Base-by-base conservation (phyloP, 139 green algal genomes). In the Parachlorella kessleri region DNA sequence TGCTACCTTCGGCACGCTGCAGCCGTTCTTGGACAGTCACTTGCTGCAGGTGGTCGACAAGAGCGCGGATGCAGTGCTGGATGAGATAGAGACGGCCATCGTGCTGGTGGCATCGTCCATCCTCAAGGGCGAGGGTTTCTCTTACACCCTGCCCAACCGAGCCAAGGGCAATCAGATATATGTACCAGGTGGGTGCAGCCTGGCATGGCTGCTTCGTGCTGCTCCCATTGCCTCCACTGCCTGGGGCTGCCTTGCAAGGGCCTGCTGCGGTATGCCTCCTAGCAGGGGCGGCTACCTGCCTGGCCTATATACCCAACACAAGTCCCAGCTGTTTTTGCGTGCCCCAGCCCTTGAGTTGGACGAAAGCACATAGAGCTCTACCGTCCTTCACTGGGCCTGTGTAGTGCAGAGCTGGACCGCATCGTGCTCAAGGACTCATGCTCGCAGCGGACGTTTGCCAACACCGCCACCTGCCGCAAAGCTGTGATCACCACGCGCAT, bases 401-500 rank as follows among this genome's bases (percentile, higher is more conserved):
- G 1, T 7, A 33, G 21, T 66, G 73, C 82, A 40, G 92, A 98
- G 79, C 90, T 98, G 63, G 95, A 98, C 84, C 89, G 95, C 59
- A 98, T 98, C 26, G 95, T 98, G 69, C 88, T 98, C 28, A 91
- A 91, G 64, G 92, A 98, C 87, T 85, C 85, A 1, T 77, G 72
- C 37, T 90, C 85, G 23, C 86, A 91, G 66, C 84, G 95, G 0
- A 78, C 87, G 24, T 98, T 98, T 84, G 91, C 90, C 74, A 95
- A 85, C 88, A 94, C 88, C 0, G 37, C 81, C 28, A 94, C 92
- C 4, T 96, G 92, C 88, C 74, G 89, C 63, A 93, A 96, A 82
- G 84, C 94, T 0, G 92, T 95, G 69, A 92, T 98, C 85, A 98
- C 91, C 40, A 93, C 94, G 0, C 90, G 95, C 75, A 95, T 99